Base-by-base conservation (phyloP, 176 grass and related monocot species). In the Ensete ventricosum region DNA sequence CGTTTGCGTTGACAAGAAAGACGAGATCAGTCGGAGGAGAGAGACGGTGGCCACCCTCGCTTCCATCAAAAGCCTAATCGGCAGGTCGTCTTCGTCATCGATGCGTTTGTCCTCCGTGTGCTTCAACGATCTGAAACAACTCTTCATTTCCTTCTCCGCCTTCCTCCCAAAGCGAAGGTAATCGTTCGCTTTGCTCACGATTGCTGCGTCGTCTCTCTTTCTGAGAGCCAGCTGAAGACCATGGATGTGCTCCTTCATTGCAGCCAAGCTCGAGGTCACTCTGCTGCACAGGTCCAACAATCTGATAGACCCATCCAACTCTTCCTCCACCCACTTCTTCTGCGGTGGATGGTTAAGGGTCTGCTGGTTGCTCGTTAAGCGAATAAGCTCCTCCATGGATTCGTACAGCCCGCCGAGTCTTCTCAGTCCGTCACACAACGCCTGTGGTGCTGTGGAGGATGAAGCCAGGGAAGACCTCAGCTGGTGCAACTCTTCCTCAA, bases 161-260 rank as follows among this genome's bases (percentile, higher is more conserved):
- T 88, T 84, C 79, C 75, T 88, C n/a, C 76, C 22, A 14, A 72
- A 54, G 23, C 27, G 75, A 63, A 79, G 55, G 14, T 71, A 77
- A 71, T 74, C 69, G 26, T 58, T 26, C 52, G 59, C 21, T 64
- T 79, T 76, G 17, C 19, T 55, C 53, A 62, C 25, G 27, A 53
- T 11, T 53, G 64, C 63, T 24, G 57, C 29, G 51, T 34, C 17
- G 0, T 78, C 79, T 78, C 54, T 70, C 77, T 75, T 70, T 68
- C 75, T 71, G 11, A 79, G 63, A 70, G 34, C 52, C 9, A 75
- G 53, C 16, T 64, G 78, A 50, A 80, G 3, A 11, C 76, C 64
- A 22, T 79, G 80, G 50, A 74, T 58, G 43, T n/a, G 70, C 57
- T 25, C 49, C 63, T 77, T 85, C 74, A 86, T 26, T 27, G 66